A percentile compares a stretch with the other conserved stretches of the same genome.
Evolutionary conservation across 345 rosid species (phyloP).

Genomic region (Limnanthes douglasii): DNA sequence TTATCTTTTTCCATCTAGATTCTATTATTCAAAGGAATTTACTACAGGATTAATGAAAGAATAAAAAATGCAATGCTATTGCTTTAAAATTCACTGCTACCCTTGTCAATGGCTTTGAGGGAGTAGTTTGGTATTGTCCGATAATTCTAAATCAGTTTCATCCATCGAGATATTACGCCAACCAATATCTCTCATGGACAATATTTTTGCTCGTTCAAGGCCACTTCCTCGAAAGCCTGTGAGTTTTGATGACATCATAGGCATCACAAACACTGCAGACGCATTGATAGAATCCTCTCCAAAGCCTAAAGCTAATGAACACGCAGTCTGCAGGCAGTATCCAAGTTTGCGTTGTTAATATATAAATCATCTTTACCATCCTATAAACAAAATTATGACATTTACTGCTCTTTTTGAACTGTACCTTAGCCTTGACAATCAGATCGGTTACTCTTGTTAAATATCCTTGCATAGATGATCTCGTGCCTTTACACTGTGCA

Average conservation of each 20-base stretch:
- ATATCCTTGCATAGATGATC: conserved; percentile 45
- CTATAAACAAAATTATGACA: conserved; percentile 2
- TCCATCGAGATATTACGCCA: too few species aligned
- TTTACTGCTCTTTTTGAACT: too few species aligned
- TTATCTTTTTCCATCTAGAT: too few species aligned
- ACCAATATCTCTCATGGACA: conserved; percentile 46
- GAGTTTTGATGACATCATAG: conserved; percentile 89
- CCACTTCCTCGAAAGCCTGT: conserved; percentile 75
- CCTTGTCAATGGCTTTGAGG: too few species aligned
- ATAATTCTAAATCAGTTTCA: too few species aligned
- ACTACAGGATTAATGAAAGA: too few species aligned
- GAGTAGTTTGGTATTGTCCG: too few species aligned
- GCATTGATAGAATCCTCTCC: conserved; percentile 93
- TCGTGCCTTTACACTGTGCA: conserved; percentile 40
- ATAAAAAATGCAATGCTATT: too few species aligned
- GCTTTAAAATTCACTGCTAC: too few species aligned
- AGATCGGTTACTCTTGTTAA: conserved; percentile 32
- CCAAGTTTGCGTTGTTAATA: too few species aligned
- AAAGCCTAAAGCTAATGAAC: conserved; percentile 54
- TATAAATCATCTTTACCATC: not conserved
- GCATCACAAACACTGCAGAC: conserved; percentile 91
- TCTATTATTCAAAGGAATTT: too few species aligned
- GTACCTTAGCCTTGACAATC: conserved; percentile 72
- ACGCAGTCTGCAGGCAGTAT: conserved; percentile 51
- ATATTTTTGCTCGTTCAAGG: conserved; percentile 45